Evolutionary conservation across 2,329 filamentous ascomycete species (phyloP), one percentile per base, ranked within the genome.

Genomic region (Arachnomyces sp.): DNA sequence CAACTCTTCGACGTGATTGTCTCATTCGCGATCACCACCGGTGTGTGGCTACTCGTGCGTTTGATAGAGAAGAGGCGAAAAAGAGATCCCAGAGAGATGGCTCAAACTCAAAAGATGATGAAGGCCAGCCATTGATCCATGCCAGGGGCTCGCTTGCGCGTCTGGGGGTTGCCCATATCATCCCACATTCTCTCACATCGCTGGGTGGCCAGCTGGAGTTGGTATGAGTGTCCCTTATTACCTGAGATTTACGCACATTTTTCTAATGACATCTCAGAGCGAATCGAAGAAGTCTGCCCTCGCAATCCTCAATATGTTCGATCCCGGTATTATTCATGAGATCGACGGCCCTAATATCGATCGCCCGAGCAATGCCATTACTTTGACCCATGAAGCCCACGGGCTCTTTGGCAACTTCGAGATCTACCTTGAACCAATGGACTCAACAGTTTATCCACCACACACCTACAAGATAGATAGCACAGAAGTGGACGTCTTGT

Each of bases 291-390:
- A 59, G 52, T 52, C 55, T 0, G 58, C 61, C 6, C 49, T 68
- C 7, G 48, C 51, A 13, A 59, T 69, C 30, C 56, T 68, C 2
- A 63, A 67, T 18, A 68, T 69, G 62, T 67, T 70, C 42, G 62
- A 68, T 42, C 48, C 36, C 25, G 59, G 55, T 17, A 51, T 60
- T 28, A 50, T 51, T 7, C 49, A 60, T 48, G 38, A 66, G 1
- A 66, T 68, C 36, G 53, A 66, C 32, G 64, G 63, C 36, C 39
- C 45, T 18, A 53, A 67, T 7, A 67, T 69, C 39, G 63, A 69
- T 46, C 55, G 57, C 35, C 61, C 62, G 16, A 45, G 49, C 16
- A 69, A 71, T 47, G 63, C 65, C 13, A 50, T 66, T 9, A 63
- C 59, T 4, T 50, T 66, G 28, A 53, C 51, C 7, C 38, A 32